Percentiles rank a stretch among this genome's conserved stretches.
Conservation (phyloP, 495 filamentous ascomycete species). For the Letharia lupina region DNA sequence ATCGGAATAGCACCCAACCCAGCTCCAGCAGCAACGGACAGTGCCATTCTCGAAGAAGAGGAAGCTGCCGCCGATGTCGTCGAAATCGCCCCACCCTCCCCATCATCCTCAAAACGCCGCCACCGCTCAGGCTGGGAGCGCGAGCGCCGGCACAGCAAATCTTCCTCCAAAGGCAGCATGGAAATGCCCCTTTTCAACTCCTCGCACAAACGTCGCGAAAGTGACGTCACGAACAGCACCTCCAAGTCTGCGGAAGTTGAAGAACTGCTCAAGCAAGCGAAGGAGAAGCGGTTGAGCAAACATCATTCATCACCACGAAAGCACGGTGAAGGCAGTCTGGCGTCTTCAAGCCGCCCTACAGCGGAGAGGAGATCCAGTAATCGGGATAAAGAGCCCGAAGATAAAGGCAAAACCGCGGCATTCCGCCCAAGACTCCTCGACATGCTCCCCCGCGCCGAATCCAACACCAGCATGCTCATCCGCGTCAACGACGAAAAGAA, state of each 20-base stretch:
- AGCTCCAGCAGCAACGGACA: constrained; percentile 5
- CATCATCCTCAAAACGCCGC: constrained; percentile 24
- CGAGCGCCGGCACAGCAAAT: constrained; percentile 23
- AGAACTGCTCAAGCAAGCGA: constrained; percentile 19
- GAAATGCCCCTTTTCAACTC: not conserved
- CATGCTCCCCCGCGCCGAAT: constrained; percentile 18
- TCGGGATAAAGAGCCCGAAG: constrained; percentile 15
- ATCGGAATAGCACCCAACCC: constrained; percentile 2
- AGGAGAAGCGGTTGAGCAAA: constrained; percentile 22
- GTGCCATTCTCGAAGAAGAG: constrained; percentile 10
- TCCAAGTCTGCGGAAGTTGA: constrained; percentile 20
- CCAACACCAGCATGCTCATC: constrained; percentile 17
- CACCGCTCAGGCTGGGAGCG: constrained; percentile 27
- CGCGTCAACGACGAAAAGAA: constrained; percentile 18
- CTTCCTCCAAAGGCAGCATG: constrained; percentile 20
- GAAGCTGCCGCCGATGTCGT: constrained; percentile 12
- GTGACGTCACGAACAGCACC: constrained; percentile 31
- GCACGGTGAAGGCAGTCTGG: constrained; percentile 1
- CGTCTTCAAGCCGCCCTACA: constrained; percentile 5
- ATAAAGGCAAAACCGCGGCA: constrained; percentile 5
- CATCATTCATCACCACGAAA: constrained; percentile 14
- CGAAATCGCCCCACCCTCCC: constrained; percentile 21
- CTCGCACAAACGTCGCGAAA: constrained; percentile 24
- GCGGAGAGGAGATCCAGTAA: constrained; percentile 10
- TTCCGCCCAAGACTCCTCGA: constrained; percentile 20